Conservation (phyloP, 768 basidiomycete genomes). For the Mycena maculata region DNA sequence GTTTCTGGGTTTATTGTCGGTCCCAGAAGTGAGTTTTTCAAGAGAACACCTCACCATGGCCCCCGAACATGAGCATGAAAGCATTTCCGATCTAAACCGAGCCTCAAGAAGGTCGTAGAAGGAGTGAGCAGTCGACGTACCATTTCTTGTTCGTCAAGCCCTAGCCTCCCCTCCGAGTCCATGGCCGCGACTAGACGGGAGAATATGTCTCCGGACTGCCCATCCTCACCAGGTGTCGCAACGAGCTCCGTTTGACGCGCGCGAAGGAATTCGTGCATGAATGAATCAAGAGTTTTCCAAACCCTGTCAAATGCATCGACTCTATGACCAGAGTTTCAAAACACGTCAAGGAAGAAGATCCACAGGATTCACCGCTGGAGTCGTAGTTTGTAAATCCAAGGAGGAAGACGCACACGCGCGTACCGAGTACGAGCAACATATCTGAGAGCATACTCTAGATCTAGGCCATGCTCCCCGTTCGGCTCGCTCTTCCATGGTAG, state of each 20-base stretch:
- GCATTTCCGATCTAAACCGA: too few relatives aligned
- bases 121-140: background rate
- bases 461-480: background rate
- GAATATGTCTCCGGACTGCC: background rate
- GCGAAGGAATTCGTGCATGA: background rate
- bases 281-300: background rate
- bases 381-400: background rate
- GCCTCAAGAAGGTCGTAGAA: too few relatives aligned
- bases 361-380: background rate
- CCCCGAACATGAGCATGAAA: too few relatives aligned
- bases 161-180: background rate
- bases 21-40: too few relatives aligned
- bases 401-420: background rate
- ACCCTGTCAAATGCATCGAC: background rate
- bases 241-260: background rate
- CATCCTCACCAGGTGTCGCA: background rate
- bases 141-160: background rate
- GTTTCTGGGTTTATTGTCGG: too few relatives aligned
- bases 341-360: background rate
- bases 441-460: background rate
- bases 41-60: too few relatives aligned
- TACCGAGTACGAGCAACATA: background rate
- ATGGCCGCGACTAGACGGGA: background rate
- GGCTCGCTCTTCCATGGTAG: background rate
- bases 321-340: background rate